These are phyloP conservation scores for Ziziphus jujuba DNA, from an alignment of 306 rosid genomes.

Conservation along the genomic window DNA sequence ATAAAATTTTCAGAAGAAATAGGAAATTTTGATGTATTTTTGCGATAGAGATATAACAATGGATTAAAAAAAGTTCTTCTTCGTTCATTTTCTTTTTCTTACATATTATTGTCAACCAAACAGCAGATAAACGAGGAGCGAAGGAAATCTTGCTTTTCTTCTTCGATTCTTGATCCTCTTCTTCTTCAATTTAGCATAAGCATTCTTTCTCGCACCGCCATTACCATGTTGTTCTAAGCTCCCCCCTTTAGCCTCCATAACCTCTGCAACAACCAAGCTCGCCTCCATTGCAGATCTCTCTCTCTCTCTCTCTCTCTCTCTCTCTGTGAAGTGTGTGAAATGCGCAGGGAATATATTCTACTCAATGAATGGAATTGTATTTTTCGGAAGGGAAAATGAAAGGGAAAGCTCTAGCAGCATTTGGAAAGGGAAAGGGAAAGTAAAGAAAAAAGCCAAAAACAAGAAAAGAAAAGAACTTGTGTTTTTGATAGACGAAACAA, in stretches of 20 bases:
- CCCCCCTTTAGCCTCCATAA: neutral
- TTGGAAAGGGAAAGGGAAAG: too few relatives aligned
- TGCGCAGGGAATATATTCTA: constrained; percentile 30
- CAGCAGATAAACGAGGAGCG: neutral
- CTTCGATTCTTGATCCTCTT: constrained; percentile 39
- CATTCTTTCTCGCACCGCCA: constrained; percentile 12
- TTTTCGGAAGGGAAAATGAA: too few relatives aligned
- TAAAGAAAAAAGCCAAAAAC: too few relatives aligned
- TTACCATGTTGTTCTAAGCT: constrained; percentile 4
- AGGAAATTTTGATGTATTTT: constrained; percentile 39
- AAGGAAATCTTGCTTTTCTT: too few relatives aligned
- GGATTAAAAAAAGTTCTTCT: neutral
- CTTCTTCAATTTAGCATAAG: constrained; percentile 10
- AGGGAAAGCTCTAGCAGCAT: too few relatives aligned
- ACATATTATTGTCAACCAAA: neutral
- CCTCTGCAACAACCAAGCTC: constrained; percentile 6
- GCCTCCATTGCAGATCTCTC: constrained; percentile 26
- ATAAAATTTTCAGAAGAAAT: too few relatives aligned
- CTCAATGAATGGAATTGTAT: too few relatives aligned
- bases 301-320: constrained; percentile 14
- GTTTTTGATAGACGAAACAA: too few relatives aligned
- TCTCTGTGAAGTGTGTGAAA: too few relatives aligned
- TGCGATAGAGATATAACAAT: constrained; percentile 32
- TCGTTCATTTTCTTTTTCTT: neutral
- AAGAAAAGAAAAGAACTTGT: too few relatives aligned